Evolutionary conservation across 306 rosid genomes (phyloP).

Genomic region (Malus asiatica): DNA sequence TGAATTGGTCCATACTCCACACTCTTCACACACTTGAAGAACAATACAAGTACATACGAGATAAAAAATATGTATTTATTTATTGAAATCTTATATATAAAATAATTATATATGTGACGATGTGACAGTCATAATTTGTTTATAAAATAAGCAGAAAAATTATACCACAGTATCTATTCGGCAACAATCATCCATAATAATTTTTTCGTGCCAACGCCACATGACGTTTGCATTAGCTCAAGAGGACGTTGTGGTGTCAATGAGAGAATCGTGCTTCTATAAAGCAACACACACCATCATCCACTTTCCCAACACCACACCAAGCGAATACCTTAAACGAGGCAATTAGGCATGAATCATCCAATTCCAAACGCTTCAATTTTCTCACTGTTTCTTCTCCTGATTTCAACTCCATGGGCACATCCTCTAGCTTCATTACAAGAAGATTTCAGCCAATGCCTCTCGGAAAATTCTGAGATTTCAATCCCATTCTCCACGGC

Average conservation of each 20-base stretch:
- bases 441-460: slow-evolving; percentile 42
- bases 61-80: no score
- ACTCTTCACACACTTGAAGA: not conserved
- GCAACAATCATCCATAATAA: no score
- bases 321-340: not conserved
- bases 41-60: not conserved
- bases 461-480: slow-evolving; percentile 25
- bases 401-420: slow-evolving; percentile 34
- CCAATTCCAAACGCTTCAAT: slow-evolving; percentile 15
- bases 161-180: no score
- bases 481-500: slow-evolving; percentile 34
- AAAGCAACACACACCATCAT: not conserved
- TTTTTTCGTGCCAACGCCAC: not conserved
- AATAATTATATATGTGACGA: no score
- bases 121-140: fast-evolving
- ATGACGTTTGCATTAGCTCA: slow-evolving; percentile 15
- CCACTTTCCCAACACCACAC: not conserved
- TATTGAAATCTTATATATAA: no score
- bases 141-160: no score
- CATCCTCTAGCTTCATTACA: slow-evolving; percentile 25
- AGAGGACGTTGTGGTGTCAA: not conserved
- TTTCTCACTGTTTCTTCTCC: slow-evolving; percentile 11
- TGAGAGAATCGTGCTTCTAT: not conserved
- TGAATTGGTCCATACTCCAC: not conserved
- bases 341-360: slow-evolving; percentile 14